phyloP scores from a whole-genome alignment of 352 stramenopile genomes.

The Plasmopara muralis region DNA sequence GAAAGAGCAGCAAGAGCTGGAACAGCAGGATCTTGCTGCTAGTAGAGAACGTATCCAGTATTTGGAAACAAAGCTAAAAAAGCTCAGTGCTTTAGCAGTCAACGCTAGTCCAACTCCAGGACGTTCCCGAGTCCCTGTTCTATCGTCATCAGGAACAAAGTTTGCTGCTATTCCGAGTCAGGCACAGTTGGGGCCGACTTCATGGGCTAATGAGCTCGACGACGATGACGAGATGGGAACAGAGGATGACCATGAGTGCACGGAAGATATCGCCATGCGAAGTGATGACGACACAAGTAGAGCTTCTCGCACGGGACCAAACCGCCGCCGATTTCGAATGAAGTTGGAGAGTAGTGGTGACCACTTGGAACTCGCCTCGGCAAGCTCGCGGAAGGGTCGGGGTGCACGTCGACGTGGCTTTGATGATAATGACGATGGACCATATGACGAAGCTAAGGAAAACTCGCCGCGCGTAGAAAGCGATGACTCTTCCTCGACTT shows the following conservation, averaged over 20 bases:
- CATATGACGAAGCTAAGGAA: constrained; percentile 16
- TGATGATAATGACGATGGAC: constrained; percentile 35
- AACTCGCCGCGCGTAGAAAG: constrained; percentile 49
- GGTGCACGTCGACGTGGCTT: constrained; percentile 28
- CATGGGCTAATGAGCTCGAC: constrained; percentile 46
- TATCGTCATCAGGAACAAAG: constrained; percentile 14
- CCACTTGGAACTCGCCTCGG: constrained; percentile 33
- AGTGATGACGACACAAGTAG: constrained; percentile 33
- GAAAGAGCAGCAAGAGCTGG: constrained; percentile 34
- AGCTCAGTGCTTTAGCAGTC: constrained; percentile 26
- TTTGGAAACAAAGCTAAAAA: constrained; percentile 53
- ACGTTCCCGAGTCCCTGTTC: constrained; percentile 15
- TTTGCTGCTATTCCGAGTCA: constrained; percentile 10
- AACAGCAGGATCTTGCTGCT: constrained; percentile 42
- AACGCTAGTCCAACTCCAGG: constrained; percentile 11
- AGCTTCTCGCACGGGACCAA: constrained; percentile 16
- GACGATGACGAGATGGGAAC: constrained; percentile 58
- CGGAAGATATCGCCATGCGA: constrained; percentile 50
- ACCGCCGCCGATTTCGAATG: constrained; percentile 47
- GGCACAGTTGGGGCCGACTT: constrained; percentile 9
- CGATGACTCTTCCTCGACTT: constrained; percentile 45
- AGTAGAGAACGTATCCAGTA: constrained; percentile 57
- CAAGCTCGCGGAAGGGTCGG: constrained; percentile 32
- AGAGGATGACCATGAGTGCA: constrained; percentile 33
- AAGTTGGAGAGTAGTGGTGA: constrained; percentile 39